phyloP scores from a whole-genome alignment of 2,329 filamentous ascomycete species.

The Claviceps humidiphila region DNA sequence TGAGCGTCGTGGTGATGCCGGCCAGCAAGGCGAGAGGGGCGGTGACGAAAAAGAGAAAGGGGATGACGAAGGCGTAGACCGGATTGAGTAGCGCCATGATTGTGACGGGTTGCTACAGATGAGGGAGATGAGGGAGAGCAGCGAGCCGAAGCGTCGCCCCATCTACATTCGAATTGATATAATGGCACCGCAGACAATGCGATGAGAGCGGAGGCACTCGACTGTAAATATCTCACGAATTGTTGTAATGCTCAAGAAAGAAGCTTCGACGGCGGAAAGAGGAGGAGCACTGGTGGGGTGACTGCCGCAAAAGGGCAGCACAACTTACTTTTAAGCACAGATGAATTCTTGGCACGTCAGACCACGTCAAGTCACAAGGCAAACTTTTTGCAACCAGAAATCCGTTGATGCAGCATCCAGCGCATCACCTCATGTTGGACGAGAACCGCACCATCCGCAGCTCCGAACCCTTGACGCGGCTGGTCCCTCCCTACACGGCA shows the following conservation, averaged over 20 bases:
- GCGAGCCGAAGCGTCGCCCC: neutral
- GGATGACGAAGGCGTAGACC: constrained; percentile 42
- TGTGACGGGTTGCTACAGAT: neutral
- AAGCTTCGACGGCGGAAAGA: too few species aligned
- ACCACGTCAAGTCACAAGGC: too few species aligned
- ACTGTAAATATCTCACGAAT: too few species aligned
- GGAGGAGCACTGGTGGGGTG: too few species aligned
- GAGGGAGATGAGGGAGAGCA: neutral
- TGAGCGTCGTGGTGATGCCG: constrained; percentile 47
- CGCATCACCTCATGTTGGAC: neutral
- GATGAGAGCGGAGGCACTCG: too few species aligned
- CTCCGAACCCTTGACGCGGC: neutral
- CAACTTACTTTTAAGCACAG: too few species aligned
- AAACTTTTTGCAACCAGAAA: neutral
- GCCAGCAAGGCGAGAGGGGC: constrained; percentile 51
- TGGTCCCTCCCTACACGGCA: neutral
- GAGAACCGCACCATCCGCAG: neutral
- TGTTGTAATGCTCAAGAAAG: too few species aligned
- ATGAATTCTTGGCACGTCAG: too few species aligned
- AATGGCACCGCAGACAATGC: too few species aligned
- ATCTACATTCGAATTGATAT: neutral
- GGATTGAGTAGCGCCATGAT: constrained; percentile 41
- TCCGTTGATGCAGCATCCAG: neutral
- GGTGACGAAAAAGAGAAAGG: constrained; percentile 49
- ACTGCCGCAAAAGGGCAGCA: too few species aligned